Percentiles rank a stretch among this genome's conserved stretches.
phyloP scores from a whole-genome alignment of 257 asterid species.

The Phtheirospermum japonicum region DNA sequence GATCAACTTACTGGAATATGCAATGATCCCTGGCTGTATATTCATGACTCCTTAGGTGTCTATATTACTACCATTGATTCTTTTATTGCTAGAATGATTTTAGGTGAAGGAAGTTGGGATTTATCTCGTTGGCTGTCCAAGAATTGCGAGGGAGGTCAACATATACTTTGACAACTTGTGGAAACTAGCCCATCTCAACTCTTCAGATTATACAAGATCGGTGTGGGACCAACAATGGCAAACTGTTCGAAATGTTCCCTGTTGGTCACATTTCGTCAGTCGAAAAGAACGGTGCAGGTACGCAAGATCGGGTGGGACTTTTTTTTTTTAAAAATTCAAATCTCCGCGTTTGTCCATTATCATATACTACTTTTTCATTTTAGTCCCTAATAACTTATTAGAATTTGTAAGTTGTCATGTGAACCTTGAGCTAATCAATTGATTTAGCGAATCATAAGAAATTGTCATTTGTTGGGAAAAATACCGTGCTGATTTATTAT shows the following conservation, averaged over 20 bases:
- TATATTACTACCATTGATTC: neutral
- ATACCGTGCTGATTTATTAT: no score
- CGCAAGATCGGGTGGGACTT: neutral
- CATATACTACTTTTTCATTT: neutral
- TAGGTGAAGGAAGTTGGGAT: conserved; percentile 88
- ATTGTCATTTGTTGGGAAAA: no score
- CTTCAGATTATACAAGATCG: conserved; percentile 47
- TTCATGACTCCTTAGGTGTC: conserved; percentile 4
- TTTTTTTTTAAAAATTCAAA: no score
- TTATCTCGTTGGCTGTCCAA: conserved; percentile 69
- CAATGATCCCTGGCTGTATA: neutral
- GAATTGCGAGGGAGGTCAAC: conserved; percentile 50
- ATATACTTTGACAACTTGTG: conserved; percentile 66
- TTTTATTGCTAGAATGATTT: conserved; percentile 19
- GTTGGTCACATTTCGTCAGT: conserved; percentile 76
- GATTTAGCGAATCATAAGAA: no score
- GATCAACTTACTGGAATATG: conserved; percentile 1
- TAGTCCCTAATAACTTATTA: neutral
- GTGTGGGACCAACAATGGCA: conserved; percentile 76
- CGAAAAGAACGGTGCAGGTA: conserved; percentile 68
- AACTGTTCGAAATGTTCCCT: conserved; percentile 63
- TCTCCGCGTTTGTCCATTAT: no score
- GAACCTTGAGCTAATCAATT: neutral
- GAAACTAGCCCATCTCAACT: conserved; percentile 75
- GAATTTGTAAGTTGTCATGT: neutral